Percentiles rank a stretch among this genome's conserved stretches.
Evolutionary conservation across 2,329 filamentous ascomycete species (phyloP).

Genomic region (Coleophoma eucalyptorum): DNA sequence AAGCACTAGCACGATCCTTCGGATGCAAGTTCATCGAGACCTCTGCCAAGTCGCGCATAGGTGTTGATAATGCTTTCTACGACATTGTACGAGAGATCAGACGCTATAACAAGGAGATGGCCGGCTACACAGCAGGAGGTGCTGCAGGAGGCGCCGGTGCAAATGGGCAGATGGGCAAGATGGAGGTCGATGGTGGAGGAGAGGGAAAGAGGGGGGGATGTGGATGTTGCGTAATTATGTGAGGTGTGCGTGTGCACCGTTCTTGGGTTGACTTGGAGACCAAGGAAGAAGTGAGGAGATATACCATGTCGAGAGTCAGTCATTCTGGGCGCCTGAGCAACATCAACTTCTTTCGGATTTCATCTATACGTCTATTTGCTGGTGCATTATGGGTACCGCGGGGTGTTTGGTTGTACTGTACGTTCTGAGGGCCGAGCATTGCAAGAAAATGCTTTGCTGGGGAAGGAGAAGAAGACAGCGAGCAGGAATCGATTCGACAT

Average conservation of each 20-base stretch:
- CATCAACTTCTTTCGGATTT: no score
- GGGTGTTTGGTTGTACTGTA: no score
- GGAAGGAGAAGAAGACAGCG: no score
- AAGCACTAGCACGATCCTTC: slow-evolving; percentile 80
- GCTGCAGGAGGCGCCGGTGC: slow-evolving; percentile 57
- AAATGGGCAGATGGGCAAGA: slow-evolving; percentile 51
- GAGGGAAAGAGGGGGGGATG: slow-evolving; percentile 71
- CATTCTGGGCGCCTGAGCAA: no score
- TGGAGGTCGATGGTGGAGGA: slow-evolving; percentile 72
- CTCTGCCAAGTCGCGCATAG: slow-evolving; percentile 95
- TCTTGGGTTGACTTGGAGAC: not conserved
- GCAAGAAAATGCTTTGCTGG: no score
- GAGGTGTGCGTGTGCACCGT: slow-evolving; percentile 29
- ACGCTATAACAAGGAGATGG: slow-evolving; percentile 98
- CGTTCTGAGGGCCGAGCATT: no score
- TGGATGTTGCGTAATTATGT: slow-evolving; percentile 85
- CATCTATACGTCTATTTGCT: no score
- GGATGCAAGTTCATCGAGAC: slow-evolving; percentile 99
- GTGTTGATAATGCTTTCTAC: slow-evolving; percentile 98
- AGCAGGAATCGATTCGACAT: no score
- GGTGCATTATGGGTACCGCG: no score
- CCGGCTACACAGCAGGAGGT: slow-evolving; percentile 73
- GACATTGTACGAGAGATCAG: slow-evolving; percentile 97
- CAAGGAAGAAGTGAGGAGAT: not conserved
- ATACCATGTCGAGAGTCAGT: not conserved